phyloP scores from a whole-genome alignment of 139 green algal species.

The Chlorella sorokiniana region DNA sequence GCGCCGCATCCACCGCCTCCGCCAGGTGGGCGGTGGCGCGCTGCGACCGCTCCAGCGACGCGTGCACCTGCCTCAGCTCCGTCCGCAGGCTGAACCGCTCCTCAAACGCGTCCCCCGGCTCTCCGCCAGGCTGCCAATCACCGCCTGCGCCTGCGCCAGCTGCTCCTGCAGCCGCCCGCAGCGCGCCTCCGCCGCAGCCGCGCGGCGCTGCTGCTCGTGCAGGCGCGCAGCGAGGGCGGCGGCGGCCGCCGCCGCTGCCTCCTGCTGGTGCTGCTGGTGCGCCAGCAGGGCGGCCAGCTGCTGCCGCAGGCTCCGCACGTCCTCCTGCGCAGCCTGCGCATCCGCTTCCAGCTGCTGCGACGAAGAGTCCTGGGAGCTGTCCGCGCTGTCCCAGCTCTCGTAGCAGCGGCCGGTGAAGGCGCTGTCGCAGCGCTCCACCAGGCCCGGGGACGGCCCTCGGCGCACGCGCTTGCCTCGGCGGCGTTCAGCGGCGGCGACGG shows the following conservation, averaged over 20 bases:
- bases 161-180: conserved; percentile 3
- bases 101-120: conserved; percentile 17
- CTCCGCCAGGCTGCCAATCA: conserved; percentile 13
- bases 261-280: not conserved
- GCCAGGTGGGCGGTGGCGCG: not conserved
- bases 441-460: too few relatives aligned
- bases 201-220: not conserved
- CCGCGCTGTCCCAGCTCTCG: too few relatives aligned
- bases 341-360: not conserved
- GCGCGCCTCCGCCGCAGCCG: not conserved
- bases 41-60: not conserved
- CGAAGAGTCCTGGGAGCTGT: not conserved
- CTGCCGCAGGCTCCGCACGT: not conserved
- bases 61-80: not conserved
- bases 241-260: not conserved
- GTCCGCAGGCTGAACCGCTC: conserved; percentile 8
- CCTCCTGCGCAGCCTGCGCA: not conserved
- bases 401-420: too few relatives aligned
- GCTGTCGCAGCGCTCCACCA: too few relatives aligned
- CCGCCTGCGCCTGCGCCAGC: not conserved
- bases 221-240: not conserved
- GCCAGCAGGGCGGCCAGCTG: not conserved
- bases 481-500: too few relatives aligned
- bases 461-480: too few relatives aligned
- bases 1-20: not conserved